Percentiles rank a stretch among this genome's conserved stretches.
These are phyloP conservation scores for Penicillium manginii DNA, from an alignment of 495 filamentous ascomycete species.

Conservation along the genomic window DNA sequence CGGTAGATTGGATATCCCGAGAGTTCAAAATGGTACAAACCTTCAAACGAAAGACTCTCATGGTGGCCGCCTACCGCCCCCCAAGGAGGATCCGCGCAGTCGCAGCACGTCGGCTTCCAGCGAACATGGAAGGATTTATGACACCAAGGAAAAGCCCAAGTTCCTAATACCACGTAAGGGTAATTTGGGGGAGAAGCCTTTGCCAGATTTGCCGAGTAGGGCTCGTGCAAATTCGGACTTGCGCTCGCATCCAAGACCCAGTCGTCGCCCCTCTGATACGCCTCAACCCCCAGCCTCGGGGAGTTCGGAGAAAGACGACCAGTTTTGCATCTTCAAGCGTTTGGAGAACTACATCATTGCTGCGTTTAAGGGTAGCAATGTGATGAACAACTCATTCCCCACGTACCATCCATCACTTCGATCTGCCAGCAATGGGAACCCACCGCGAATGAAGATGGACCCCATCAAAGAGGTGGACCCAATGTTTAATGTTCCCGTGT, in stretches of 20 bases:
- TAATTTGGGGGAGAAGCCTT: conserved; percentile 22
- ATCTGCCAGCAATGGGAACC: conserved; percentile 31
- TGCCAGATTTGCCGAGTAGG: conserved; percentile 24
- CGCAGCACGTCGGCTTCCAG: conserved; percentile 40
- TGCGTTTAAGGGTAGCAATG: conserved; percentile 69
- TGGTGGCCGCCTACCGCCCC: conserved; percentile 24
- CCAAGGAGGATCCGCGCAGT: conserved; percentile 27
- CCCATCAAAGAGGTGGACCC: conserved; percentile 20
- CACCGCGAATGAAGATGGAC: conserved; percentile 34
- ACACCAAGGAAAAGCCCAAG: conserved; percentile 19
- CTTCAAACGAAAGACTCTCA: conserved; percentile 1
- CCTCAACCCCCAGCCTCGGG: conserved; percentile 21
- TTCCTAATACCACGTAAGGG: conserved; percentile 18
- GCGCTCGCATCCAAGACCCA: conserved; percentile 24
- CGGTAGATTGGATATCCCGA: conserved; percentile 11
- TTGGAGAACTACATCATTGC: conserved; percentile 76
- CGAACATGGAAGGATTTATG: conserved; percentile 18
- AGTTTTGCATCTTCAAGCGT: conserved; percentile 60
- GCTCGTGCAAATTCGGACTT: conserved; percentile 38
- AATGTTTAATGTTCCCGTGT: conserved; percentile 34
- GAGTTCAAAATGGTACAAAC: not conserved
- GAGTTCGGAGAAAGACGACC: conserved; percentile 26
- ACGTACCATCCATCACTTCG: conserved; percentile 31
- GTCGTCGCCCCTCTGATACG: conserved; percentile 21
- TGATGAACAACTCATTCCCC: conserved; percentile 73